Evolutionary conservation across 2,329 filamentous ascomycete species (phyloP), one percentile per base, ranked within the genome.

Genomic region (Geosmithia putterillii): DNA sequence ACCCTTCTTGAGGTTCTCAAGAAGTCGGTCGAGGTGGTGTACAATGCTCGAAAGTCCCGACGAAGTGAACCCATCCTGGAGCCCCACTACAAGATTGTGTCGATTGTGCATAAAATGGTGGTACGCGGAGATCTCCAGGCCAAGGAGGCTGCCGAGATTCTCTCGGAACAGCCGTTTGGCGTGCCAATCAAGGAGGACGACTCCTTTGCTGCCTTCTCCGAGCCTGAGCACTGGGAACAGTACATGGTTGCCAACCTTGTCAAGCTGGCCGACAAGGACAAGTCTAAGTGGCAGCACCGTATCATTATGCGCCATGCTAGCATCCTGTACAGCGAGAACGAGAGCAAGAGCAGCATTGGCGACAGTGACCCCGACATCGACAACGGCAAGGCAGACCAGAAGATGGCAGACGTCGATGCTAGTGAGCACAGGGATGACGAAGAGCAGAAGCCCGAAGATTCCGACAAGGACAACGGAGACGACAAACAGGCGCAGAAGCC

Each of bases 231-330:
- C 62, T 71, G 75, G 74, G 69, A 76, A 40, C 63, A 65, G 28
- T 76, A 72, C 41, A 61, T 78, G 6, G 70, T 76, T 35, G 64
- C 65, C 40, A 73, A 65, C 39, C 54, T 79, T 36, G 62, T 62
- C 7, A 67, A 67, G 43, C 56, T 79, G 9, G 69, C 71, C 12
- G 75, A 79, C 41, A 87, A 87, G 47, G 89, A 95, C 62, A 94
- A 94, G 66, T 84, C 86, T 1, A 90, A 92, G 53, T 95, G 89
- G 89, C 89, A 95, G 56, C 89, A 95, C 58, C 83, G 89, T 18
- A 88, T 95, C 64, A 86, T 87, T 43, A 81, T 83, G 55, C 79
- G 88, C 20, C 81, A 86, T 53, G 70, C 76, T 2, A 65, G 63
- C 28, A 73, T 80, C 18, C 52, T 79, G 7, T 76, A 74, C 43